Conservation (phyloP, 306 rosid genomes). For the Rosa rugosa region DNA sequence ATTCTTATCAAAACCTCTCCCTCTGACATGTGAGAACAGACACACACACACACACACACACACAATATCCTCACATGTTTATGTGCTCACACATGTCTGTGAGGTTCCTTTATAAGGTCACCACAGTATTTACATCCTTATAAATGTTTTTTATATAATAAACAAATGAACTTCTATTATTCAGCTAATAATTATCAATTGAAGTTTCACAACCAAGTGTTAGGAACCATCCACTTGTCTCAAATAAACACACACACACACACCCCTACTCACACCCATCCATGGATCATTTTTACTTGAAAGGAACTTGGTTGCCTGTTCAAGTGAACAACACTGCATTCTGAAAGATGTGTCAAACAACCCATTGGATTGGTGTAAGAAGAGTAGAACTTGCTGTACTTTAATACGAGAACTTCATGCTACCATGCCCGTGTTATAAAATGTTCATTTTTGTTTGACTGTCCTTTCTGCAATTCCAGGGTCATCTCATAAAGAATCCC, state of each 20-base stretch:
- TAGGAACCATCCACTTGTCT: background rate
- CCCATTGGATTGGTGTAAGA: background rate
- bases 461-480: constrained; percentile 46
- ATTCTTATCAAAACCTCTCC: background rate
- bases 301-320: background rate
- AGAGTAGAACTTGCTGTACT: constrained; percentile 6
- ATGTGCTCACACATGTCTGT: background rate
- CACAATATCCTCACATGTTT: background rate
- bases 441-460: constrained; percentile 18
- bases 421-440: background rate
- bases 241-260: background rate
- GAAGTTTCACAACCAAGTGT: background rate
- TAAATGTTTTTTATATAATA: background rate
- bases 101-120: background rate
- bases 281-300: background rate
- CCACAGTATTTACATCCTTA: background rate
- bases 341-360: background rate
- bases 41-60: background rate
- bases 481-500: constrained; percentile 94
- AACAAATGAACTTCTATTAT: background rate
- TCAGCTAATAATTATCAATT: background rate
- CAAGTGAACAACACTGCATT: background rate
- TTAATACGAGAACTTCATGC: background rate
- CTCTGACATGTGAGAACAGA: background rate
- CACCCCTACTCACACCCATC: background rate